These are phyloP conservation scores for Lodderomyces oxycetoniae DNA, from an alignment of 1,139 yeast species.

Conservation along the genomic window DNA sequence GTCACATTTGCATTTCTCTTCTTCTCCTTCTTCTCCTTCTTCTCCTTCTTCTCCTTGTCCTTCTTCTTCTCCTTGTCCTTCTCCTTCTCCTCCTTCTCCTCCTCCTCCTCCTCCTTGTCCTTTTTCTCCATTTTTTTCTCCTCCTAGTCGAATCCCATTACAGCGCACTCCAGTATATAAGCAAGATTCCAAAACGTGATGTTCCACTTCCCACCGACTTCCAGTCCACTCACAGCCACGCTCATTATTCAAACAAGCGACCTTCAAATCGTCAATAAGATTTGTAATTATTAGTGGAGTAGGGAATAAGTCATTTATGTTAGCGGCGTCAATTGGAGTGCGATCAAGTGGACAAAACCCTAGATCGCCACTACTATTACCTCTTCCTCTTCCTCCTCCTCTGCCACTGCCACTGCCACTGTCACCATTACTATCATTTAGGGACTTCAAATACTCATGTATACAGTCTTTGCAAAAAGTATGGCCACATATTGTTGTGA, in stretches of 20 bases:
- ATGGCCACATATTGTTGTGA: constrained; percentile 57
- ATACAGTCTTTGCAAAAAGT: constrained; percentile 54
- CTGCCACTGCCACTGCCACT: constrained; percentile 1
- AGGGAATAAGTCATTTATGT: constrained; percentile 47
- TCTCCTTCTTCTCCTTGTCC: constrained; percentile 5
- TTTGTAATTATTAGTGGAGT: constrained; percentile 61
- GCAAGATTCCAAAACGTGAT: constrained; percentile 50
- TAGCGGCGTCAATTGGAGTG: constrained; percentile 37
- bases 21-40: not conserved
- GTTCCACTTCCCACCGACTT: constrained; percentile 55
- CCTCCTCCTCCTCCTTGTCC: constrained; percentile 3
- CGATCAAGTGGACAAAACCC: constrained; percentile 64
- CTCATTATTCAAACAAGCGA: constrained; percentile 47
- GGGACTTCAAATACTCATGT: constrained; percentile 41
- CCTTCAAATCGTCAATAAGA: constrained; percentile 57
- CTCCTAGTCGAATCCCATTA: constrained; percentile 25
- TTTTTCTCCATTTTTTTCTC: constrained; percentile 4
- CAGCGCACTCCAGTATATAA: constrained; percentile 49
- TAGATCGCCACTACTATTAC: not conserved
- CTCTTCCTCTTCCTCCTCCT: constrained; percentile 1
- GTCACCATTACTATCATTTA: constrained; percentile 13
- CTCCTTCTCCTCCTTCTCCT: constrained; percentile 10
- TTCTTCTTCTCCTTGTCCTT: constrained; percentile 7
- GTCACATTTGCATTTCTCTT: not conserved
- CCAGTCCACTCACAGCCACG: constrained; percentile 61